Evolutionary conservation across 2,329 filamentous ascomycete species (phyloP).

Genomic region (Trichoderma atroviride): DNA sequence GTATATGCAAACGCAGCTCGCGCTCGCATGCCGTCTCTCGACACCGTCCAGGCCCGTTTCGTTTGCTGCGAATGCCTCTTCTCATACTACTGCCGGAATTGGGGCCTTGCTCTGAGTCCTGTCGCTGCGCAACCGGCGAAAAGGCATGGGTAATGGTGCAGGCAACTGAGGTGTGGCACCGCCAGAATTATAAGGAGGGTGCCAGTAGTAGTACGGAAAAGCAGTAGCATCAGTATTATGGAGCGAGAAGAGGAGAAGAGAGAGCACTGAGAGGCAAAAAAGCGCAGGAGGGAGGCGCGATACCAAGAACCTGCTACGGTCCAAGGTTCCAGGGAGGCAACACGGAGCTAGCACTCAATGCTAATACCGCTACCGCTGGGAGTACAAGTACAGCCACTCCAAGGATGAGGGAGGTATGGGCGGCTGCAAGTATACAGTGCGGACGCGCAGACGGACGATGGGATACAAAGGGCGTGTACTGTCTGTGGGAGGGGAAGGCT

Average conservation of each 20-base stretch:
- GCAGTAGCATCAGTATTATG: constrained; percentile 1
- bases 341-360: constrained; percentile 11
- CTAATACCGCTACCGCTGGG: neutral
- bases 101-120: neutral
- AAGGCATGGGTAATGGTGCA: constrained; percentile 14
- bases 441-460: constrained; percentile 24
- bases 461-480: constrained; percentile 43
- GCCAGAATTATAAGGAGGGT: constrained; percentile 13
- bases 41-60: neutral
- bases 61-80: neutral
- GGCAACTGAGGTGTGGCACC: constrained; percentile 21
- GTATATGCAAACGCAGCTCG: neutral
- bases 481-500: constrained; percentile 41
- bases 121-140: constrained; percentile 15
- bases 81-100: constrained; percentile 14
- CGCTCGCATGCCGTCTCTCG: constrained; percentile 13
- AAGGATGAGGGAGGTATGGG: constrained; percentile 16
- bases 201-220: constrained; percentile 16
- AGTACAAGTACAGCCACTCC: constrained; percentile 18
- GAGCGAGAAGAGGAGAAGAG: constrained; percentile 2
- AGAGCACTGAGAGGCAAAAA: neutral
- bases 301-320: constrained; percentile 10
- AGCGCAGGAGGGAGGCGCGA: constrained; percentile 13
- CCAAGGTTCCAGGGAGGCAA: constrained; percentile 19
- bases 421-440: constrained; percentile 43